A percentile compares a stretch with the other conserved stretches of the same genome.
Conservation (phyloP, 257 asterid species). For the Phtheirospermum japonicum region DNA sequence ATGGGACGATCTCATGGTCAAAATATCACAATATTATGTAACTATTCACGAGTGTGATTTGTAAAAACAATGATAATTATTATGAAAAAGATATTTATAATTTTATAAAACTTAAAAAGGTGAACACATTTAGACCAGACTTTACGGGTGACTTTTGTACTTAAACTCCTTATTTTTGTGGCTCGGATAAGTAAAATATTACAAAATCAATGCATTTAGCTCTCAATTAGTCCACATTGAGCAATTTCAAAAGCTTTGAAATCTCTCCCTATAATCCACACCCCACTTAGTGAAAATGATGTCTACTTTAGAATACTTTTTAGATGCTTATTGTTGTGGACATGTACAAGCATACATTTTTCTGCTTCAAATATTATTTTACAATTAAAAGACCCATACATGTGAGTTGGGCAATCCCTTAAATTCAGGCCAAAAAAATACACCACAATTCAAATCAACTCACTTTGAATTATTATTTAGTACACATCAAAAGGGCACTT, state of each 20-base stretch:
- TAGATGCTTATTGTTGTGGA: slow-evolving; percentile 26
- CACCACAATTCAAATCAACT: neutral
- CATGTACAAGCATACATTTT: slow-evolving; percentile 32
- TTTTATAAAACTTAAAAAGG: neutral
- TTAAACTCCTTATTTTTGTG: neutral
- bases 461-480: neutral
- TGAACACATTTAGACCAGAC: neutral
- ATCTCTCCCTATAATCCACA: too few species aligned
- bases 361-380: slow-evolving; percentile 39
- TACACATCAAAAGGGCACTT: neutral
- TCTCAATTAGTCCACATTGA: neutral
- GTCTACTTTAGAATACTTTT: slow-evolving; percentile 21
- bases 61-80: neutral
- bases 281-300: slow-evolving; percentile 18
- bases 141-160: neutral
- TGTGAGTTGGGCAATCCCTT: slow-evolving; percentile 37
- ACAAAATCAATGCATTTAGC: neutral
- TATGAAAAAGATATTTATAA: neutral
- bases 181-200: neutral
- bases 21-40: too few species aligned
- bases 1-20: too few species aligned
- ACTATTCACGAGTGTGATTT: neutral
- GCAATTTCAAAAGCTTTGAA: neutral
- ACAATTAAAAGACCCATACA: slow-evolving; percentile 4
- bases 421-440: slow-evolving; percentile 39